Evolutionary conservation across 2,329 filamentous ascomycete species (phyloP), one percentile per base, ranked within the genome.

Genomic region (Helicocarpus griseus): DNA sequence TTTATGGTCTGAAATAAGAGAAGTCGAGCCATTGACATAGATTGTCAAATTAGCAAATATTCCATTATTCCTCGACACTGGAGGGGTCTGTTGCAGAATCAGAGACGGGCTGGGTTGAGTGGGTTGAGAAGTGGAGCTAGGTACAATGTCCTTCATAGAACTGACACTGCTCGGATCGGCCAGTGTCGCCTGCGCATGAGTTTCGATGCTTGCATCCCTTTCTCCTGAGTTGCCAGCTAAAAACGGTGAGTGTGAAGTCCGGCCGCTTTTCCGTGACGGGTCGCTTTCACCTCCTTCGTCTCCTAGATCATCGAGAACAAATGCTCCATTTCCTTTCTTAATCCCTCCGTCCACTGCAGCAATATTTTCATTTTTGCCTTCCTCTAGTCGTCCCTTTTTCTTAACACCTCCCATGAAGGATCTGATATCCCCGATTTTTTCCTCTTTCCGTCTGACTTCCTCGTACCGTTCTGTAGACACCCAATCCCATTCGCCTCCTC

Each of bases 21-120:
- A 78, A 2, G 89, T 95, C 58, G 86, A 90, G 54, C 89, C 89
- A 68, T 95, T 95, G 68, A 96, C 79, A 70, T 91, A 93, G 60
- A 95, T 78, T 48, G 80, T 83, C 21, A 89, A 76, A 14, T 82
- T 80, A 41, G 79, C 70, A 64, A 96, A 90, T 49, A 94, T 78
- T n/a, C 50, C 44, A 29, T 54, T 54, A 14, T 50, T 28, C 29
- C 38, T 33, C 17, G 29, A 39, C 21, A 7, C 13, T 72, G 60
- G 55, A 62, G 57, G 60, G 65, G 56, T 53, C 51, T 5, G 31
- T 31, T 7, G 44, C 7, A 19, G 19, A 35, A 3, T 6, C 3
- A n/a, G 17, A 35, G 8, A 9, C 9, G 14, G 29, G 5, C 11
- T n/a, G 3, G 29, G 5, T 36, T 51, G 43, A n/a, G 44, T 50